phyloP scores from a whole-genome alignment of 495 filamentous ascomycete species.

The Neurospora sp. region DNA sequence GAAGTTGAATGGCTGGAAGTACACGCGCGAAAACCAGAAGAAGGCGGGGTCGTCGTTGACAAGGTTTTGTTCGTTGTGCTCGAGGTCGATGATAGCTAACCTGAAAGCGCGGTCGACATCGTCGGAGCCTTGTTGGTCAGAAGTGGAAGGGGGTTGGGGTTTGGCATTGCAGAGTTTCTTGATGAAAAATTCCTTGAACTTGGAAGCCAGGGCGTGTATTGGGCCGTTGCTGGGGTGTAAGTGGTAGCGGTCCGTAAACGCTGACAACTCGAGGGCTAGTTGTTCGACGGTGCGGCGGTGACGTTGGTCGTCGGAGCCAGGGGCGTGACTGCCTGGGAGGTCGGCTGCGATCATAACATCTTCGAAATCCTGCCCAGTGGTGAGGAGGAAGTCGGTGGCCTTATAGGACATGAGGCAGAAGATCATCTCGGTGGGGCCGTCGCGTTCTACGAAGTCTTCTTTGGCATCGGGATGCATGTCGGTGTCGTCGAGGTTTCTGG shows the following conservation, averaged over 20 bases:
- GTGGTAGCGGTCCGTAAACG: slow-evolving; percentile 38
- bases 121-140: slow-evolving; percentile 8
- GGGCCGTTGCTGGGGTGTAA: slow-evolving; percentile 51
- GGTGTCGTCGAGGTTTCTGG: slow-evolving; percentile 47
- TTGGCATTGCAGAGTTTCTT: slow-evolving; percentile 32
- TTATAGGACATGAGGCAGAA: slow-evolving; percentile 49
- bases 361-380: slow-evolving; percentile 30
- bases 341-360: slow-evolving; percentile 31
- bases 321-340: slow-evolving; percentile 4
- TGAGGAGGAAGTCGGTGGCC: slow-evolving; percentile 37
- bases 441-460: slow-evolving; percentile 38
- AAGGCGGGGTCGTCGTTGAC: slow-evolving; percentile 28
- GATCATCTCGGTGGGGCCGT: slow-evolving; percentile 58
- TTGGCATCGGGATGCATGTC: slow-evolving; percentile 50
- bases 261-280: slow-evolving; percentile 30
- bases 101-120: slow-evolving; percentile 36
- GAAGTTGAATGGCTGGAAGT: slow-evolving; percentile 44
- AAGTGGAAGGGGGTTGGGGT: slow-evolving; percentile 25
- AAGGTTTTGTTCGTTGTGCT: slow-evolving; percentile 30
- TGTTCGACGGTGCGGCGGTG: slow-evolving; percentile 40
- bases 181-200: slow-evolving; percentile 34
- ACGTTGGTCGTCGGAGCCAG: slow-evolving; percentile 26
- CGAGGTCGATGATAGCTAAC: slow-evolving; percentile 30
- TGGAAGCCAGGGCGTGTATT: slow-evolving; percentile 45
- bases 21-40: slow-evolving; percentile 38